These are phyloP conservation scores for Didymella exigua DNA, from an alignment of 2,329 filamentous ascomycete species.

Conservation along the genomic window DNA sequence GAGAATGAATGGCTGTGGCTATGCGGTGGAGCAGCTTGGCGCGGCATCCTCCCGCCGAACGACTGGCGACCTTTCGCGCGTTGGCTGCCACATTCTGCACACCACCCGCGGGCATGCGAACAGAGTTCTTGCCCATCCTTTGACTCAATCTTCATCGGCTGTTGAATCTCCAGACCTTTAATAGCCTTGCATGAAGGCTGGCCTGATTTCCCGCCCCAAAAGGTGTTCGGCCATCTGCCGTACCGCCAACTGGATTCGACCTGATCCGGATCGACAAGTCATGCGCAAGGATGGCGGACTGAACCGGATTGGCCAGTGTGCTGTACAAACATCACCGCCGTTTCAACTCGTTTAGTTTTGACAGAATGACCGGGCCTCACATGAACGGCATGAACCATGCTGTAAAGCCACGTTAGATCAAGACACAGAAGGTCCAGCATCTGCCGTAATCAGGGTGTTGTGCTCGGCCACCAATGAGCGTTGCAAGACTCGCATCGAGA, in stretches of 20 bases:
- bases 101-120: slow-evolving; percentile 15
- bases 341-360: slow-evolving; percentile 35
- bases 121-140: slow-evolving; percentile 9
- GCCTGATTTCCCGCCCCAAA: slow-evolving; percentile 18
- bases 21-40: slow-evolving; percentile 19
- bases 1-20: slow-evolving; percentile 22
- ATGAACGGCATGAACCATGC: slow-evolving; percentile 24
- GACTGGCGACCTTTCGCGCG: slow-evolving; percentile 9
- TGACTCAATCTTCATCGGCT: slow-evolving; percentile 12
- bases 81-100: slow-evolving; percentile 14
- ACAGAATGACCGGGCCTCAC: slow-evolving; percentile 25
- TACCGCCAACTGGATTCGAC: slow-evolving; percentile 18
- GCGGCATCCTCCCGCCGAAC: slow-evolving; percentile 9
- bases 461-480: slow-evolving; percentile 23
- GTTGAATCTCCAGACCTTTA: slow-evolving; percentile 10
- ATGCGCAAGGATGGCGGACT: slow-evolving; percentile 23
- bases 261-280: slow-evolving; percentile 27
- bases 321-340: slow-evolving; percentile 29
- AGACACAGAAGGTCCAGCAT: slow-evolving; percentile 6
- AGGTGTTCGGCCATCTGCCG: slow-evolving; percentile 20
- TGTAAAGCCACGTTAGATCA: slow-evolving; percentile 14
- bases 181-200: slow-evolving; percentile 21
- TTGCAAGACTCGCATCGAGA: slow-evolving; percentile 19
- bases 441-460: slow-evolving; percentile 12
- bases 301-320: slow-evolving; percentile 21